Base-by-base conservation (phyloP, 805 yeast species). In the Candida succiphila region DNA sequence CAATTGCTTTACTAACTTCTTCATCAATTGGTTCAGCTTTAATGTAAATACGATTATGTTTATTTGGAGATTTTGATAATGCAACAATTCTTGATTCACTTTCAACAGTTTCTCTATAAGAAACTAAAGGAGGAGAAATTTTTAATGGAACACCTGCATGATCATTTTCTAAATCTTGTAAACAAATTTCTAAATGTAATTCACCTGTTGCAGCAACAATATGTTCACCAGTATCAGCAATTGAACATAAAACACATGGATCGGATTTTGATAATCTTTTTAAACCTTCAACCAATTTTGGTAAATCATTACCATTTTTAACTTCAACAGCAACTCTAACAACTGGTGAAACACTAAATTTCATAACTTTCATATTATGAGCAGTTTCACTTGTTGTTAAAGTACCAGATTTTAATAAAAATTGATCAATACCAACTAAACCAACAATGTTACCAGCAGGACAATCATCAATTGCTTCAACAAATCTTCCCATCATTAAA, bases 371-470 rank as follows among this genome's bases (percentile, higher is more conserved):
- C 87, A 89, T 74, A 92, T 89, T 89, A 92, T 92, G 96, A 54
- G 98, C 83, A 56, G 85, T 68, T 67, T 92, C 97, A 63, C 70
- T 71, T 66, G 96, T 89, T 74, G 98, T 92, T 61, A 89, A 73
- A 60, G 98, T 89, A 87, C 97, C 98, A 60, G 95, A 84, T 77
- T 89, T 89, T 72, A 89, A 84, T 74, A 89, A 83, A 85, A 88
- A 89, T 79, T 89, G 98, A 74, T 89, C 98, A 59, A 89, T 84
- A 88, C 98, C 98, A 60, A 89, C 97, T 67, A 89, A 75, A 87
- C 97, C 98, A 63, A 88, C 78, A 81, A 89, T 89, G 95, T 89
- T 89, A 85, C 98, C 98, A 57, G 97, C 96, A 66, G 98, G 97
- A 75, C 94, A 84, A 75, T 89, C 97, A 60, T 89, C 97, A 60